Evolutionary conservation across 164 flowering plant genomes (phyloP).

Genomic region (Echeveria elegans): DNA sequence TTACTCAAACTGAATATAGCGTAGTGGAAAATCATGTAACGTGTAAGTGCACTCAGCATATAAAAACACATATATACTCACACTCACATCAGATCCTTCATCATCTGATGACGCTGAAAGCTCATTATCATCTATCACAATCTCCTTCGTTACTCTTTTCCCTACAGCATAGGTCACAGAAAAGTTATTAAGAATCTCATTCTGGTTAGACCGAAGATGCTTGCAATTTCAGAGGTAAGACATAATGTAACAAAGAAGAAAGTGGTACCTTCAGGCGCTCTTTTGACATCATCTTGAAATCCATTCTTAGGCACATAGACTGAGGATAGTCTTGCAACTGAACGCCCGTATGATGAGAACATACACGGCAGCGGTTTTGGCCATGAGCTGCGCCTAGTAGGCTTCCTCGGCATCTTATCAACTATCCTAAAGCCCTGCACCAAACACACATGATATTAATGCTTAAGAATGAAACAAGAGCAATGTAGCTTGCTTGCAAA

Average conservation of each 20-base stretch:
- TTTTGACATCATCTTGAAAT: slow-evolving; percentile 10
- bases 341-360: slow-evolving; percentile 56
- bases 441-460: too few species aligned
- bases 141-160: slow-evolving; percentile 11
- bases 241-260: background rate
- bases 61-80: too few species aligned
- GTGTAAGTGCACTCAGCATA: too few species aligned
- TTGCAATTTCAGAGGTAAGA: background rate
- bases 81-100: slow-evolving; percentile 52
- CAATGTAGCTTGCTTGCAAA: too few species aligned
- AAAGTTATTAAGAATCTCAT: background rate
- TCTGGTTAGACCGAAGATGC: background rate
- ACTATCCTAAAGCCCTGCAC: background rate
- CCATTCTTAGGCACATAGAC: slow-evolving; percentile 19
- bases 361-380: slow-evolving; percentile 25
- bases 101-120: slow-evolving; percentile 40
- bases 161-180: slow-evolving; percentile 17
- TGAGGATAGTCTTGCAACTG: slow-evolving; percentile 25
- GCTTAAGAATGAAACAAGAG: too few species aligned
- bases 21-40: too few species aligned
- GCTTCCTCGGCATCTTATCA: slow-evolving; percentile 37
- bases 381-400: slow-evolving; percentile 16
- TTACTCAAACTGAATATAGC: too few species aligned
- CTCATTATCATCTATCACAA: slow-evolving; percentile 16
- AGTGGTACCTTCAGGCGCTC: slow-evolving; percentile 25